A percentile compares a stretch with the other conserved stretches of the same genome.
phyloP scores from a whole-genome alignment of 345 rosid species.

The Brassica cretica region DNA sequence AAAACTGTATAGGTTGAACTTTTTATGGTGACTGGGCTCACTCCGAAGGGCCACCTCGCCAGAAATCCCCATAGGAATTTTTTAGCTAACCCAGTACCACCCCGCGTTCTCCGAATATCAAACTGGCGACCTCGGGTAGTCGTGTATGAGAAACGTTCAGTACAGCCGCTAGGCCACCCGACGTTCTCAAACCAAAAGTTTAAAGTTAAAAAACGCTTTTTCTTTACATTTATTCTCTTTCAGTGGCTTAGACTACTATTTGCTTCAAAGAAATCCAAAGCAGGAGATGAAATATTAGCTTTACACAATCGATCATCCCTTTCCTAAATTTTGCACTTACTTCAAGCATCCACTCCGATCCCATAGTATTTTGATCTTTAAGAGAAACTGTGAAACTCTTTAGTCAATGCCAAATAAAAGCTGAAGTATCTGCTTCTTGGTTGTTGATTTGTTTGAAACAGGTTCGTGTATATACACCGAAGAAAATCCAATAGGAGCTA shows the following conservation, averaged over 20 bases:
- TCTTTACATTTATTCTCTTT: too few species aligned
- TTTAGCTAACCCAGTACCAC: too few species aligned
- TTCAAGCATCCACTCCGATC: constrained; percentile 90
- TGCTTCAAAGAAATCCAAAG: neutral
- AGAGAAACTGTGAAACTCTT: neutral
- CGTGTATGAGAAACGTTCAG: too few species aligned
- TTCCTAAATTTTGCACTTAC: constrained; percentile 85
- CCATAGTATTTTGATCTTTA: constrained; percentile 56
- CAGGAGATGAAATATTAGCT: neutral
- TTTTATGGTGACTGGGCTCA: too few species aligned
- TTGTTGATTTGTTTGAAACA: constrained; percentile 30
- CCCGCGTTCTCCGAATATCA: too few species aligned
- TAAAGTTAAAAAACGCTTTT: too few species aligned
- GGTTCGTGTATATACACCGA: constrained; percentile 80
- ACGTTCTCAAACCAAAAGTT: too few species aligned
- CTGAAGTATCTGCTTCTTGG: neutral
- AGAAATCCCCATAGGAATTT: too few species aligned
- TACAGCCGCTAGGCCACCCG: too few species aligned
- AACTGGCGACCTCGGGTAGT: too few species aligned
- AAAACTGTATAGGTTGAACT: too few species aligned
- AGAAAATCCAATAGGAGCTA: constrained; percentile 73
- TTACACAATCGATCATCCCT: constrained; percentile 12
- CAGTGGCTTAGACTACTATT: neutral
- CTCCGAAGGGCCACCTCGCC: too few species aligned
- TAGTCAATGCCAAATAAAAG: neutral